Evolutionary conservation across 2,329 filamentous ascomycete genomes (phyloP), one percentile per base, ranked within the genome.

Genomic region (Monascus ruber): DNA sequence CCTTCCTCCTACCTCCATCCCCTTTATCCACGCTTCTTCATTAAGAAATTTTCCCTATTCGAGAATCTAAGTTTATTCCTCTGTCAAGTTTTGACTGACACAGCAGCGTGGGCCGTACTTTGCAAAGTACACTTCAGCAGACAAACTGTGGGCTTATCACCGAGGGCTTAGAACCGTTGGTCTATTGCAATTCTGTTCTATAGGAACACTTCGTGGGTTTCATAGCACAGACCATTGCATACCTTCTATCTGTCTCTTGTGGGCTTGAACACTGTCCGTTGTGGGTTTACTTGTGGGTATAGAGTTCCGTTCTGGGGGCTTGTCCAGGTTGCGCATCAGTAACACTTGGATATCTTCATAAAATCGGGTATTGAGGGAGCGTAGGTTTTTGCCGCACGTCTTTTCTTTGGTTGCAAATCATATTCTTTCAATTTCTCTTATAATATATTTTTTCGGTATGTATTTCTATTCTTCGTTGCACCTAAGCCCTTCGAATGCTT

Each of bases 101-200:
- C 48, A 56, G 49, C 47, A 54, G 49, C 49, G 55, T 54, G 54
- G 55, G 54, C 45, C 51, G 49, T 54, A 57, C 53, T 49, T 53
- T 50, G 36, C 48, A 50, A 55, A 53, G 41, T 53, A 47, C 54
- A 56, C 52, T 54, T 55, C 56, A 59, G 58, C 52, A 55, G 55
- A 55, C 52, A 56, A 43, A 44, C 49, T 56, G 60, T 56, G 60
- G 58, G 58, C 51, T 61, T 53, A 42, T 52, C 49, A 59, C 54
- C 55, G 60, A 61, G 58, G 60, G 58, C 60, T 62, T 59, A 59
- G 60, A 62, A 62, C 59, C 64, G 51, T 17, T 60, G 53, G 53
- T 46, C 56, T 58, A 60, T 50, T 55, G 52, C 57, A 56, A 49
- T 53, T 56, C 53, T 58, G 56, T 62, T 53, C 57, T 58, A 57